These are phyloP conservation scores for Claviceps maximensis DNA, from an alignment of 2,329 filamentous ascomycete species.

Conservation along the genomic window DNA sequence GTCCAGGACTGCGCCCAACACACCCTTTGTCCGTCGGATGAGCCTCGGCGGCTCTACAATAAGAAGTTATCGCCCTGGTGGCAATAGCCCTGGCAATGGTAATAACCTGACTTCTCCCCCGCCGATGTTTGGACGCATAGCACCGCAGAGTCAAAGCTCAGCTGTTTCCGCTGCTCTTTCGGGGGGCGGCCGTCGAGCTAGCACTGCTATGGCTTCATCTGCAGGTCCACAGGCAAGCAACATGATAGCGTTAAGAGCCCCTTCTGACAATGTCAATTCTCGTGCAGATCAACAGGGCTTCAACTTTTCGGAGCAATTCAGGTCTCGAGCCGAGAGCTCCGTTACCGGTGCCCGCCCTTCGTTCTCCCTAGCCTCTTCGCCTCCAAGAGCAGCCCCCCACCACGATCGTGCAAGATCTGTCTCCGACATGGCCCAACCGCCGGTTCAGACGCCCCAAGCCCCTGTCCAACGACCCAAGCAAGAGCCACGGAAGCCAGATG, in stretches of 20 bases:
- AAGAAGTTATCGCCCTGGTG: constrained; percentile 38
- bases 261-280: constrained; percentile 50
- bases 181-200: constrained; percentile 24
- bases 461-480: constrained; percentile 31
- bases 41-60: constrained; percentile 78
- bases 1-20: constrained; percentile 47
- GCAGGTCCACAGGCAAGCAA: constrained; percentile 43
- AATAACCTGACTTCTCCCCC: constrained; percentile 34
- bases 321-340: constrained; percentile 76
- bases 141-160: constrained; percentile 16
- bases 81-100: constrained; percentile 49
- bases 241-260: constrained; percentile 40
- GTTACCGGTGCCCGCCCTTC: constrained; percentile 42
- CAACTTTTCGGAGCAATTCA: constrained; percentile 95
- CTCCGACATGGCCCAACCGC: constrained; percentile 47
- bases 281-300: constrained; percentile 73
- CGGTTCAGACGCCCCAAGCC: constrained; percentile 29
- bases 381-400: constrained; percentile 21
- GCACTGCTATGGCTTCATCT: constrained; percentile 18
- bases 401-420: constrained; percentile 62
- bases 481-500: constrained; percentile 64
- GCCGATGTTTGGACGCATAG: constrained; percentile 21
- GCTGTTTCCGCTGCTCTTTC: constrained; percentile 21
- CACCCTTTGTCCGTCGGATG: constrained; percentile 71
- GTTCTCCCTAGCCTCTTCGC: constrained; percentile 42